A percentile compares a stretch with the other conserved stretches of the same genome.
Evolutionary conservation across 805 yeast genomes (phyloP).

Genomic region (Starmerella ratchasimensis): DNA sequence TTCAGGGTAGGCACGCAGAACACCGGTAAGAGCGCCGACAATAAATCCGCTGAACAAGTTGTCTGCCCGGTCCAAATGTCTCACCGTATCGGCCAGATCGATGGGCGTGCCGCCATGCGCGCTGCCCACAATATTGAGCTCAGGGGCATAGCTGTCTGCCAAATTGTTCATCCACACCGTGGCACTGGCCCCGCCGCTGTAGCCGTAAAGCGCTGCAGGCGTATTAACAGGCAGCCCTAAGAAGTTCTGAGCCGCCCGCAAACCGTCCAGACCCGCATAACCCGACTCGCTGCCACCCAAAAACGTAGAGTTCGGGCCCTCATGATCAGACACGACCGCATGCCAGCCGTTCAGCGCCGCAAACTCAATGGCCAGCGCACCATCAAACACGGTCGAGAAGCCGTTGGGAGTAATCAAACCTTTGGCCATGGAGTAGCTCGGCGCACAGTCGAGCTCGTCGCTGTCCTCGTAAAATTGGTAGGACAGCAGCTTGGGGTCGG

Average conservation of each 20-base stretch:
- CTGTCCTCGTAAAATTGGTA: constrained; percentile 22
- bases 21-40: constrained; percentile 19
- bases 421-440: constrained; percentile 18
- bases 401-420: constrained; percentile 9
- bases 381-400: constrained; percentile 2
- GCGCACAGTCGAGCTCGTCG: constrained; percentile 18
- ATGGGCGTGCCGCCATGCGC: constrained; percentile 16
- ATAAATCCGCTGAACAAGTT: constrained; percentile 18
- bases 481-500: constrained; percentile 16
- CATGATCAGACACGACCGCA: constrained; percentile 21
- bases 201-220: constrained; percentile 7
- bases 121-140: constrained; percentile 20
- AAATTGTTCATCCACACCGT: constrained; percentile 24
- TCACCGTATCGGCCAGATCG: constrained; percentile 14
- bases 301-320: constrained; percentile 23
- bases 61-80: constrained; percentile 7
- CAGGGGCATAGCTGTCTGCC: constrained; percentile 22
- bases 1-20: constrained; percentile 18
- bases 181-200: constrained; percentile 17
- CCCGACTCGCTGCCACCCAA: constrained; percentile 22
- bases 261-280: constrained; percentile 20
- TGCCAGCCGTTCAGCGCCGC: constrained; percentile 13
- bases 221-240: background rate
- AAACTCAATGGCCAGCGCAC: constrained; percentile 7
- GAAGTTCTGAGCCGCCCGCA: constrained; percentile 16